Conservation (phyloP, 2,329 filamentous ascomycete species). For the Nemania diffusa region DNA sequence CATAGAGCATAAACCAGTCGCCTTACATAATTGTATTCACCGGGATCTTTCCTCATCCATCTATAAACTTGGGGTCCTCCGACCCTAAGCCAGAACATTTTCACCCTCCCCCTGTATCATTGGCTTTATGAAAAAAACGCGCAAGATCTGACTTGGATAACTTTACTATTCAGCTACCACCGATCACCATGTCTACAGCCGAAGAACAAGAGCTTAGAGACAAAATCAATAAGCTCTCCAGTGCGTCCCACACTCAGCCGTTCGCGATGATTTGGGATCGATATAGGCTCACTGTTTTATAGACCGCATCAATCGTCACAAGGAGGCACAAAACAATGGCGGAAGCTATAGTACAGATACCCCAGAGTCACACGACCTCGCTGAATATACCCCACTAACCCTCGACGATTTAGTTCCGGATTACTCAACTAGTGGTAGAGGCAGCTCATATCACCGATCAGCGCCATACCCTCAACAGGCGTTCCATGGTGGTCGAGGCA, state of each 20-base stretch:
- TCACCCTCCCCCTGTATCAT: slow-evolving; percentile 4
- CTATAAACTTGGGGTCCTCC: not conserved
- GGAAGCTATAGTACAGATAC: slow-evolving; percentile 45
- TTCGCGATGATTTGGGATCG: not conserved
- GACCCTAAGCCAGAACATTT: not conserved
- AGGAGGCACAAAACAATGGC: slow-evolving; percentile 66
- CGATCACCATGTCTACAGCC: slow-evolving; percentile 42
- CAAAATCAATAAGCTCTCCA: slow-evolving; percentile 63
- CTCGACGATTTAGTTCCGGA: slow-evolving; percentile 32
- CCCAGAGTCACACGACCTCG: not conserved
- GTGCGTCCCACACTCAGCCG: slow-evolving; percentile 48
- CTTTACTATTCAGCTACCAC: slow-evolving; percentile 29
- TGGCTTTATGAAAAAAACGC: not conserved
- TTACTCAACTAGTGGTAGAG: slow-evolving; percentile 33
- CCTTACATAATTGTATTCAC: not conserved
- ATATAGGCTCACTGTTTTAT: slow-evolving; percentile 41
- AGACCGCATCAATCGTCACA: slow-evolving; percentile 86
- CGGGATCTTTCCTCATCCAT: slow-evolving; percentile 2
- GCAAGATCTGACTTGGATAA: slow-evolving; percentile 34
- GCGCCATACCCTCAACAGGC: slow-evolving; percentile 46
- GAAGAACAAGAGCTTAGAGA: slow-evolving; percentile 65
- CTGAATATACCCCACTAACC: slow-evolving; percentile 4
- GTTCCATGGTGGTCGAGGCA: slow-evolving; percentile 44
- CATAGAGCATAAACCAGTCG: not conserved
- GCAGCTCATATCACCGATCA: slow-evolving; percentile 42